These are phyloP conservation scores for Discostella stelligeroides DNA, from an alignment of 108 stramenopile species.

Conservation along the genomic window DNA sequence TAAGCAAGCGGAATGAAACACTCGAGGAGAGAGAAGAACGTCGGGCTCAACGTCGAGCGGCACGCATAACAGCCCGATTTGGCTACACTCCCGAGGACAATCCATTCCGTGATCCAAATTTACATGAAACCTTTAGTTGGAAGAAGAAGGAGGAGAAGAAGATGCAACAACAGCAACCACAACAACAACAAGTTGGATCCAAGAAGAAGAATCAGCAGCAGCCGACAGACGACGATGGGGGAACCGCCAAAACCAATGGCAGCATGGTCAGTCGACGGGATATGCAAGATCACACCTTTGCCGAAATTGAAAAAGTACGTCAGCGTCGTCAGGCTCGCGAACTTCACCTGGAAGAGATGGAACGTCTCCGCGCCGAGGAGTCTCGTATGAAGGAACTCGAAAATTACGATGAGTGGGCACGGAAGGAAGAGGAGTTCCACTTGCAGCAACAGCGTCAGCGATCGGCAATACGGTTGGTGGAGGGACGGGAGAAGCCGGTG, in stretches of 20 bases:
- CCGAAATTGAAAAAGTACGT: slow-evolving; percentile 96
- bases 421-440: slow-evolving; percentile 98
- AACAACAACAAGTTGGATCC: not conserved
- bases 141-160: slow-evolving; percentile 80
- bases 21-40: slow-evolving; percentile 84
- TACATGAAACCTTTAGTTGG: slow-evolving; percentile 96
- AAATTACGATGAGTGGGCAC: slow-evolving; percentile 96
- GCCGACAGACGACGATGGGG: slow-evolving; percentile 1
- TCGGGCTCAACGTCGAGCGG: slow-evolving; percentile 76
- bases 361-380: slow-evolving; percentile 92
- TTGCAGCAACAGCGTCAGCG: slow-evolving; percentile 91
- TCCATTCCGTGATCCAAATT: slow-evolving; percentile 98
- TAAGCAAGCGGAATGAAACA: slow-evolving; percentile 74
- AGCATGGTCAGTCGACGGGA: slow-evolving; percentile 16
- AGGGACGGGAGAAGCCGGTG: slow-evolving; percentile 93
- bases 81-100: slow-evolving; percentile 98
- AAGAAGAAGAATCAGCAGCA: slow-evolving; percentile 4
- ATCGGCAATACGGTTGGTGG: slow-evolving; percentile 90
- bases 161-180: slow-evolving; percentile 21
- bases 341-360: slow-evolving; percentile 90
- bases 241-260: too few relatives aligned
- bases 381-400: slow-evolving; percentile 92
- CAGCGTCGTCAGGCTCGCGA: slow-evolving; percentile 91
- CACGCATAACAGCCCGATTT: slow-evolving; percentile 74
- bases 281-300: slow-evolving; percentile 73